Percentiles rank a stretch among this genome's conserved stretches.
These are phyloP conservation scores for Chamaecyparis obtusa DNA, from an alignment of 75 land plant genomes.

Conservation along the genomic window DNA sequence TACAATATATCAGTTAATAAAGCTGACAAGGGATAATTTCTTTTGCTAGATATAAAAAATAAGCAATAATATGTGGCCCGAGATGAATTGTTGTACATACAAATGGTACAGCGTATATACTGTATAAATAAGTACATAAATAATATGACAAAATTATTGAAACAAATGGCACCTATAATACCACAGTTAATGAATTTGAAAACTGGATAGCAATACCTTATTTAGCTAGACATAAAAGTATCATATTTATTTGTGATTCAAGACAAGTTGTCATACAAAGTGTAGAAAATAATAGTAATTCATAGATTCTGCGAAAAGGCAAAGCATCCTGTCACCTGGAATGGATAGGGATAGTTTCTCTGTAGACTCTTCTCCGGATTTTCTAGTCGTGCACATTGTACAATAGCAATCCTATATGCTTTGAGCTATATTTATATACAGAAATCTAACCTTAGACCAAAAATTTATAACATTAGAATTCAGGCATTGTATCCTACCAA, in stretches of 20 bases:
- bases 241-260: not conserved
- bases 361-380: not conserved
- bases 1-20: not conserved
- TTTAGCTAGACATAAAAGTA: not conserved
- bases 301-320: not conserved
- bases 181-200: not conserved
- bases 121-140: not conserved
- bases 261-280: not conserved
- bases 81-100: not conserved
- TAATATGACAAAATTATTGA: not conserved
- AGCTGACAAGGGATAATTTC: not conserved
- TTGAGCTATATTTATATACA: not conserved
- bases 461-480: not conserved
- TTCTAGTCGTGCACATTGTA: not conserved
- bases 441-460: not conserved
- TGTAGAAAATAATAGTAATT: not conserved
- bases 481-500: not conserved
- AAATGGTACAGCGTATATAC: not conserved
- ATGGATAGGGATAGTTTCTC: not conserved
- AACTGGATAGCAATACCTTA: not conserved
- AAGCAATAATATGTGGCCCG: not conserved
- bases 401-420: not conserved
- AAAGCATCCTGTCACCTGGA: not conserved
- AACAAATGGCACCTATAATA: not conserved
- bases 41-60: not conserved